Evolutionary conservation across 2,329 filamentous ascomycete genomes (phyloP).

Genomic region (Colletotrichum camelliae): DNA sequence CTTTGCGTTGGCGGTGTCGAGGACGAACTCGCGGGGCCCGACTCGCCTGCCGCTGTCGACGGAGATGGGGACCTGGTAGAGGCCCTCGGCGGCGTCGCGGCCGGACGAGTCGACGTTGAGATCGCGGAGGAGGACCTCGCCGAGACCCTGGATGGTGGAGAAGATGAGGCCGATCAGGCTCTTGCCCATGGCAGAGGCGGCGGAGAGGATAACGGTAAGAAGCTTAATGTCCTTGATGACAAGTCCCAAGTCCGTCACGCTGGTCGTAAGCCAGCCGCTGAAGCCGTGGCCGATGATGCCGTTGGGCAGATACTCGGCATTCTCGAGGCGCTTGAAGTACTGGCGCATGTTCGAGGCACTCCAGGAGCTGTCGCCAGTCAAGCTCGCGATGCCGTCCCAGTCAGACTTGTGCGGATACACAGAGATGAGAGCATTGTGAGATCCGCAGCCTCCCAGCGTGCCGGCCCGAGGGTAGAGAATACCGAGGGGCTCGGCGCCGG

Average conservation of each 20-base stretch:
- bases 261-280: slow-evolving; percentile 53
- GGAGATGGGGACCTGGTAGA: slow-evolving; percentile 59
- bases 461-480: slow-evolving; percentile 52
- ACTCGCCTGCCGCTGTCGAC: slow-evolving; percentile 47
- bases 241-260: slow-evolving; percentile 21
- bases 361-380: slow-evolving; percentile 69
- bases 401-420: slow-evolving; percentile 65
- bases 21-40: slow-evolving; percentile 56
- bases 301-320: slow-evolving; percentile 54
- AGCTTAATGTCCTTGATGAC: slow-evolving; percentile 34
- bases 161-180: slow-evolving; percentile 25
- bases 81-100: slow-evolving; percentile 22
- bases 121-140: slow-evolving; percentile 31
- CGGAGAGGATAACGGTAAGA: slow-evolving; percentile 31
- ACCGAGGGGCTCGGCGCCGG: slow-evolving; percentile 44
- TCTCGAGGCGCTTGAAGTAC: slow-evolving; percentile 63
- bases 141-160: slow-evolving; percentile 29
- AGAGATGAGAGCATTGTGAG: slow-evolving; percentile 66
- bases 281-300: slow-evolving; percentile 56
- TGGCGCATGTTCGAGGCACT: slow-evolving; percentile 61
- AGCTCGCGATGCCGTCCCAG: slow-evolving; percentile 59
- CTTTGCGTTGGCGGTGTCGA: slow-evolving; percentile 50
- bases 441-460: slow-evolving; percentile 55
- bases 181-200: slow-evolving; percentile 34
- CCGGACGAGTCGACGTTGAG: slow-evolving; percentile 31